A percentile compares a stretch with the other conserved stretches of the same genome.
Evolutionary conservation across 78 protist species (phyloP).

Genomic region (Diacronema lutheri): DNA sequence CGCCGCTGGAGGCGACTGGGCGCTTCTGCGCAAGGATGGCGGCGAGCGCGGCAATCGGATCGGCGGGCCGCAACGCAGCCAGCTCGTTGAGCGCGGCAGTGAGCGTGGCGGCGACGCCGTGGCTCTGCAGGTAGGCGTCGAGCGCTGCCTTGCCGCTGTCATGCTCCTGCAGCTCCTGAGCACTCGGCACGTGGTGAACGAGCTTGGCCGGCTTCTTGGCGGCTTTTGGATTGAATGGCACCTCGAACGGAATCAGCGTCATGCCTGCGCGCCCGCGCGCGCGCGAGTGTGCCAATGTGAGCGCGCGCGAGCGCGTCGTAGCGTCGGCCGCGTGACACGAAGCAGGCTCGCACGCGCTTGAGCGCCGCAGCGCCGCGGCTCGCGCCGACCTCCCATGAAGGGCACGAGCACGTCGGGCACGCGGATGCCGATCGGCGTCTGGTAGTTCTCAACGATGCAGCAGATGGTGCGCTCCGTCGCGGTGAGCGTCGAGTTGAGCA

Average conservation of each 20-base stretch:
- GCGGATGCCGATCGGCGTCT: slow-evolving; percentile 61
- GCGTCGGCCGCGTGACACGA: not conserved
- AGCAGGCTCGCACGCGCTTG: no score
- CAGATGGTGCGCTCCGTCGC: slow-evolving; percentile 97
- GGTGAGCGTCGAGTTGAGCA: slow-evolving; percentile 90
- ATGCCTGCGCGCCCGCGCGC: no score
- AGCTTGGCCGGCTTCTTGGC: not conserved
- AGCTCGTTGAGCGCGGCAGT: not conserved
- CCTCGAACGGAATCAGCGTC: not conserved
- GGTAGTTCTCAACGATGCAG: slow-evolving; percentile 97
- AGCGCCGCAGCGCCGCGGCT: no score
- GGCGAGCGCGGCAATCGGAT: not conserved
- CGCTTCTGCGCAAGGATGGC: no score
- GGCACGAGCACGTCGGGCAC: not conserved
- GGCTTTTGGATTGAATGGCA: not conserved
- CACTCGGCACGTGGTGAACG: not conserved
- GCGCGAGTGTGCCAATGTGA: no score
- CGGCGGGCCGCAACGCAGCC: not conserved
- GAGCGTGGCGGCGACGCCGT: not conserved
- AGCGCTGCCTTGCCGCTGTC: not conserved
- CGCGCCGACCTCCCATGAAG: not conserved
- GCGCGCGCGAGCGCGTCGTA: not conserved
- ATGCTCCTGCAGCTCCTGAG: not conserved
- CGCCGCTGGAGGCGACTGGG: not conserved
- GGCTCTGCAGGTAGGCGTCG: not conserved